A percentile compares a stretch with the other conserved stretches of the same genome.
phyloP scores from a whole-genome alignment of 176 grass and related monocot genomes.

The Poa pratensis region DNA sequence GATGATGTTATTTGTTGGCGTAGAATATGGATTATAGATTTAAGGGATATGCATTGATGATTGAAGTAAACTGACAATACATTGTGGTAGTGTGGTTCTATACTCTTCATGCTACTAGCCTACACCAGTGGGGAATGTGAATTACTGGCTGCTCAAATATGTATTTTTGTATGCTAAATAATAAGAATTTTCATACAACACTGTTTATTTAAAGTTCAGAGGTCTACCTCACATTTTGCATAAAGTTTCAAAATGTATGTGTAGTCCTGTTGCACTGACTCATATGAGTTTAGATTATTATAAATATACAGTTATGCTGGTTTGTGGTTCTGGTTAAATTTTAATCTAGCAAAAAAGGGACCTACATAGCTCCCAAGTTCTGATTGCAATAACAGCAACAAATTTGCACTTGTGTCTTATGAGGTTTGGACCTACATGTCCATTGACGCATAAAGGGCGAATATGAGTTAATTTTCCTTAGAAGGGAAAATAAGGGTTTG shows the following conservation, averaged over 20 bases:
- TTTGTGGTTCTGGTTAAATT: slow-evolving; percentile 5
- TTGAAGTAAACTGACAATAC: slow-evolving; percentile 11
- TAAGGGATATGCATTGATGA: background rate
- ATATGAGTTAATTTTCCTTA: background rate
- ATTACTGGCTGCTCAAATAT: slow-evolving; percentile 1
- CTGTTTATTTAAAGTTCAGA: slow-evolving; percentile 2
- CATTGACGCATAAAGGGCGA: background rate
- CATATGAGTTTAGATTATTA: background rate
- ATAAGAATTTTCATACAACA: slow-evolving; percentile 12
- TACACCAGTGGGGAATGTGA: background rate
- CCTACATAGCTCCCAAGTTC: slow-evolving; percentile 1
- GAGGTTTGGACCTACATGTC: background rate
- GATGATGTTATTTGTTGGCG: slow-evolving; percentile 22
- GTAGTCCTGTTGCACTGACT: slow-evolving; percentile 1
- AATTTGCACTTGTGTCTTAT: background rate
- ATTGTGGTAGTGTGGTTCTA: background rate
- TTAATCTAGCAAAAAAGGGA: background rate
- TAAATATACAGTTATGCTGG: background rate
- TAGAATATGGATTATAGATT: background rate
- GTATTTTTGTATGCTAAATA: background rate
- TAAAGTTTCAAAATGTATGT: slow-evolving; percentile 16
- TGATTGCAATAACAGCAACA: slow-evolving; percentile 3
- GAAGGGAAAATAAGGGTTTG: background rate
- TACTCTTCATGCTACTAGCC: slow-evolving; percentile 27
- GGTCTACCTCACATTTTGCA: slow-evolving; percentile 10